Percentiles rank a stretch among this genome's conserved stretches.
phyloP scores from a whole-genome alignment of 495 filamentous ascomycete genomes.

The Neurospora terricola region DNA sequence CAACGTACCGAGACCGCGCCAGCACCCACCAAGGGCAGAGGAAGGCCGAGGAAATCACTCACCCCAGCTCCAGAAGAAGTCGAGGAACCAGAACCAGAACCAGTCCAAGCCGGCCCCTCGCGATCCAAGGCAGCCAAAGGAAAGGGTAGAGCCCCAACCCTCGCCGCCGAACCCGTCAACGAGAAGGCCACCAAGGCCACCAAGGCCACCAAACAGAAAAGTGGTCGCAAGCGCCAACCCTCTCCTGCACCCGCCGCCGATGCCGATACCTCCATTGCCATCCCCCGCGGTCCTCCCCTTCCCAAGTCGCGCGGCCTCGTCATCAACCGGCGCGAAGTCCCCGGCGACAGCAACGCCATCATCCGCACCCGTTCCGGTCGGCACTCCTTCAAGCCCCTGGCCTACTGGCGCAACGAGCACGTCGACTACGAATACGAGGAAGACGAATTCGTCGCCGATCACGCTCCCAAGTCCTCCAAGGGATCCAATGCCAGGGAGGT shows the following conservation, averaged over 20 bases:
- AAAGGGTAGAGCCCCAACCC: neutral
- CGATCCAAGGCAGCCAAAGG: neutral
- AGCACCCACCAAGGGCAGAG: neutral
- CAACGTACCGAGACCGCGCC: neutral
- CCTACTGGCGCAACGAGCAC: constrained; percentile 78
- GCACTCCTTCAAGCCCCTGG: constrained; percentile 60
- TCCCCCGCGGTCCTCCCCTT: constrained; percentile 40
- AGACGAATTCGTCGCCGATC: constrained; percentile 13
- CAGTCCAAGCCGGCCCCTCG: neutral
- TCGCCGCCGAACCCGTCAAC: neutral
- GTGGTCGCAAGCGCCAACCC: constrained; percentile 31
- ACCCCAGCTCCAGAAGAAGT: neutral
- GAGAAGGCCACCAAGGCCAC: neutral
- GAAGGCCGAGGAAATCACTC: neutral
- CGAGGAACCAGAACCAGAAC: neutral
- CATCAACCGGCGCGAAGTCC: constrained; percentile 58
- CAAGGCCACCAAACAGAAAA: constrained; percentile 14
- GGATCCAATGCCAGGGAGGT: neutral
- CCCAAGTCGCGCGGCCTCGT: constrained; percentile 54
- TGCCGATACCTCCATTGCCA: constrained; percentile 23
- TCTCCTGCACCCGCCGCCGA: constrained; percentile 20
- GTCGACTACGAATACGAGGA: constrained; percentile 55
- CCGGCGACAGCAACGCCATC: constrained; percentile 41
- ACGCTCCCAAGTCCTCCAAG: constrained; percentile 15
- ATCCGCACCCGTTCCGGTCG: constrained; percentile 44